Base-by-base conservation (phyloP, 257 asterid species). In the Solanum ahanhuiri region DNA sequence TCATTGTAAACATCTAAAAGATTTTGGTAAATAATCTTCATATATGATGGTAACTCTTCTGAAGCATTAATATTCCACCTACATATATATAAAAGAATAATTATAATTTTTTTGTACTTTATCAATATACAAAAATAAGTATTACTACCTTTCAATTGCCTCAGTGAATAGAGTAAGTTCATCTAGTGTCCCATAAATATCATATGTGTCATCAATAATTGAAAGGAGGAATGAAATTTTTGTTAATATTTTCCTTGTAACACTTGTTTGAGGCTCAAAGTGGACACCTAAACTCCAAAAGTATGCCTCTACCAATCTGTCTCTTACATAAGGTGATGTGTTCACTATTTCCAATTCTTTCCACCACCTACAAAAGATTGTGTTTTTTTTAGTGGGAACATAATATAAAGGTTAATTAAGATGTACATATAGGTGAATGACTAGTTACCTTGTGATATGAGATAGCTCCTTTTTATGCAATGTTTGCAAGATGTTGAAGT, bases 271-370 rank as follows among this genome's bases (percentile, higher is more conserved):
- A 25, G 94, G 92, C 85, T 92, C 94, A 82, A 83, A 88, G 25
- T 87, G 90, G 12, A 87, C 84, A 7, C 87, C 90, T 31, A 87
- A 39, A 25, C 28, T 43, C 88, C 89, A 89, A 6, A 90, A 89
- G 33, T 90, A 89, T 35, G 90, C 23, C 20, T 90, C 94, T 33
- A 37, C 90, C 30, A 86, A 20, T 73, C 89, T 90, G 12, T 90
- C 92, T 88, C 93, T 89, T 43, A 89, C 88, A 75, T 87, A 91
- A 4, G 91, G 87, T 7, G 87, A 17, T 54, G 87, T 85, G 0
- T 69, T 83, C 11, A 15, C 23, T 8, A 85, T 39, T 9, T 88
- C 89, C 22, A 90, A 48, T 87, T 23, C 41, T 64, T 83, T 66
- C 86, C 64, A 64, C 94, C 93, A 88, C 92, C 94, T 90, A 84